phyloP scores from a whole-genome alignment of 257 asterid species.

The Solanum ahanhuiri region DNA sequence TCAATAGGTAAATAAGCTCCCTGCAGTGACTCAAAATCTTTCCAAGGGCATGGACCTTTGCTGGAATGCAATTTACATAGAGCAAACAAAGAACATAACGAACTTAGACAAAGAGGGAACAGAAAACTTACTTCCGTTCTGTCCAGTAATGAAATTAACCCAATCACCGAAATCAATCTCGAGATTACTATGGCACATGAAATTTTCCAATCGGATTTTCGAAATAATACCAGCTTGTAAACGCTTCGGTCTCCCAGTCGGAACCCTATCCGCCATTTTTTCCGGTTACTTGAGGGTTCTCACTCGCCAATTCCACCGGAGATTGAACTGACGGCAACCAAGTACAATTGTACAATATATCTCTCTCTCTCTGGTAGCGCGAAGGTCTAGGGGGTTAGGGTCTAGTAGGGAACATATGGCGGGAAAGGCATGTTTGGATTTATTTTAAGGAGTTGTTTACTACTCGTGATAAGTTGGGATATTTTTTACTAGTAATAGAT shows the following conservation, averaged over 20 bases:
- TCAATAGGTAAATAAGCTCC: neutral
- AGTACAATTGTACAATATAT: neutral
- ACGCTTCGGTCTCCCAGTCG: slow-evolving; percentile 15
- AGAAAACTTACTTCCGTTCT: slow-evolving; percentile 70
- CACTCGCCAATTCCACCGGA: slow-evolving; percentile 29
- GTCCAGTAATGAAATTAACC: slow-evolving; percentile 91
- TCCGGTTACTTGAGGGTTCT: neutral
- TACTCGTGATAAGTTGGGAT: neutral
- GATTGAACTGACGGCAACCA: neutral
- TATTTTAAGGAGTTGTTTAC: too few species aligned
- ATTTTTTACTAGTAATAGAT: too few species aligned
- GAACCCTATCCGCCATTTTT: slow-evolving; percentile 27
- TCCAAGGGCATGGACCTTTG: neutral
- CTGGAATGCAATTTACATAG: neutral
- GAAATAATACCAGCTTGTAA: slow-evolving; percentile 67
- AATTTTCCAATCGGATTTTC: slow-evolving; percentile 65
- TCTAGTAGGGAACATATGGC: neutral
- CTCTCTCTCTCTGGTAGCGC: neutral
- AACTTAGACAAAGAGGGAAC: neutral
- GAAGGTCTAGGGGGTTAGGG: neutral
- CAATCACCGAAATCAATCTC: slow-evolving; percentile 70
- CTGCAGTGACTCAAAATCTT: neutral
- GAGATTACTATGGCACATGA: slow-evolving; percentile 87
- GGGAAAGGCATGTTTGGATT: neutral
- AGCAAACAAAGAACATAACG: neutral